A percentile compares a stretch with the other conserved stretches of the same genome.
Evolutionary conservation across 768 basidiomycete species (phyloP).

Genomic region (Hypholoma sublateritium): DNA sequence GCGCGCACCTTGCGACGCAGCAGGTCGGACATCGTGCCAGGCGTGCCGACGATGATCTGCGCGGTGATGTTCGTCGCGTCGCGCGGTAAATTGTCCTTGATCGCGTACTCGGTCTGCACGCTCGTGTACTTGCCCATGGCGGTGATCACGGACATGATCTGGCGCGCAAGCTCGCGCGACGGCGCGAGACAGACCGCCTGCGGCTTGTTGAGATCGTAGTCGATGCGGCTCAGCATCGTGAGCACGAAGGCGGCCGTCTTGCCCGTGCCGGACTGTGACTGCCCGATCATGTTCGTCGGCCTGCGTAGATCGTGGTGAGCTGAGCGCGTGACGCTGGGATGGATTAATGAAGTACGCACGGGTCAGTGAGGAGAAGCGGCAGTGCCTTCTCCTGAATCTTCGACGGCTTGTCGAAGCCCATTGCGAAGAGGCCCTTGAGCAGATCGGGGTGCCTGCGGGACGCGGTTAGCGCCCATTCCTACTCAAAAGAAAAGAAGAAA

Average conservation of each 20-base stretch:
- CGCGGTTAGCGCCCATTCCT: background rate
- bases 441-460: slow-evolving; percentile 72
- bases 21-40: slow-evolving; percentile 91
- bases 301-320: slow-evolving; percentile 38
- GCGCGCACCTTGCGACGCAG: slow-evolving; percentile 57
- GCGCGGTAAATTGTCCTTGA: slow-evolving; percentile 80
- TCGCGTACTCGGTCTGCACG: slow-evolving; percentile 93
- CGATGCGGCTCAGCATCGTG: slow-evolving; percentile 94
- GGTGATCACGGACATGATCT: slow-evolving; percentile 94
- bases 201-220: slow-evolving; percentile 78
- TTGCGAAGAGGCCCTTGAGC: slow-evolving; percentile 90
- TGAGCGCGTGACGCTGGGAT: background rate
- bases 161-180: slow-evolving; percentile 93
- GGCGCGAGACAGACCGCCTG: slow-evolving; percentile 98
- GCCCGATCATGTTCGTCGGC: slow-evolving; percentile 98
- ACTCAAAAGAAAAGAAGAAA: too few species aligned
- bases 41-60: slow-evolving; percentile 94
- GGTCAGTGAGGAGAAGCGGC: slow-evolving; percentile 85
- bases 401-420: slow-evolving; percentile 97
- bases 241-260: slow-evolving; percentile 98
- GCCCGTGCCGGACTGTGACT: slow-evolving; percentile 98
- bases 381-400: slow-evolving; percentile 98
- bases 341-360: slow-evolving; percentile 45
- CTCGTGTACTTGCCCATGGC: slow-evolving; percentile 94
- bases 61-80: slow-evolving; percentile 71